A percentile compares a stretch with the other conserved stretches of the same genome.
phyloP scores from a whole-genome alignment of 108 stramenopile genomes.

The Conticribra weissflogii region DNA sequence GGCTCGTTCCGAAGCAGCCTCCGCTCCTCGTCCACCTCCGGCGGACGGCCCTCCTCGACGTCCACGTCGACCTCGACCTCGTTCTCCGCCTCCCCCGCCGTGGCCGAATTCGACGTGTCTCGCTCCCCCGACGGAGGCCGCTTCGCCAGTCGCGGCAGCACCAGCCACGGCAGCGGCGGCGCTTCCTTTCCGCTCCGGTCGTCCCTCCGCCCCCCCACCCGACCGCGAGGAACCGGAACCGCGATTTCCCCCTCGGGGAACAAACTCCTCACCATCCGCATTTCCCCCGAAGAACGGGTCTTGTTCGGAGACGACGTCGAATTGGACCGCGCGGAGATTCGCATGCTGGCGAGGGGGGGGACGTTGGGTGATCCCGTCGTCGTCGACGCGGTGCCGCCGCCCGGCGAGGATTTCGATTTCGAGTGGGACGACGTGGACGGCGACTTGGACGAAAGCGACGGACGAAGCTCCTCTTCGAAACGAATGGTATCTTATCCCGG shows the following conservation, averaged over 20 bases:
- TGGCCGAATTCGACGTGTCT: no score
- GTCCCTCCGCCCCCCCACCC: not conserved
- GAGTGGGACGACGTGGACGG: not conserved
- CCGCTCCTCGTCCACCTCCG: not conserved
- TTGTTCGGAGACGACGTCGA: constrained; percentile 18
- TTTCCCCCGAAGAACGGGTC: not conserved
- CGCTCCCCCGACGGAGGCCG: no score
- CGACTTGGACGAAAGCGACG: no score
- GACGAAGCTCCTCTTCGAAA: no score
- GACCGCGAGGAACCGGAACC: not conserved
- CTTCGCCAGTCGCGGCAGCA: no score
- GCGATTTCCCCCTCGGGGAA: constrained; percentile 19
- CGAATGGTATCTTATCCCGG: no score
- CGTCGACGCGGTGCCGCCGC: constrained; percentile 1
- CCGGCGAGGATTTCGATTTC: not conserved
- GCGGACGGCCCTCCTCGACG: no score
- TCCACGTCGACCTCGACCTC: not conserved
- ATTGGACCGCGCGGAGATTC: constrained; percentile 23
- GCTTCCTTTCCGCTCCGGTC: no score
- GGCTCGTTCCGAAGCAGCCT: not conserved
- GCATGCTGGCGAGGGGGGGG: constrained; percentile 7
- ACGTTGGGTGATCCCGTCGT: not conserved
- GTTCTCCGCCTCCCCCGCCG: not conserved
- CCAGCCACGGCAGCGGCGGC: not conserved
- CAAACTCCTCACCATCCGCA: constrained; percentile 4